Evolutionary conservation across 331 rosid genomes (phyloP).

Genomic region (Erythrophleum ivorense): DNA sequence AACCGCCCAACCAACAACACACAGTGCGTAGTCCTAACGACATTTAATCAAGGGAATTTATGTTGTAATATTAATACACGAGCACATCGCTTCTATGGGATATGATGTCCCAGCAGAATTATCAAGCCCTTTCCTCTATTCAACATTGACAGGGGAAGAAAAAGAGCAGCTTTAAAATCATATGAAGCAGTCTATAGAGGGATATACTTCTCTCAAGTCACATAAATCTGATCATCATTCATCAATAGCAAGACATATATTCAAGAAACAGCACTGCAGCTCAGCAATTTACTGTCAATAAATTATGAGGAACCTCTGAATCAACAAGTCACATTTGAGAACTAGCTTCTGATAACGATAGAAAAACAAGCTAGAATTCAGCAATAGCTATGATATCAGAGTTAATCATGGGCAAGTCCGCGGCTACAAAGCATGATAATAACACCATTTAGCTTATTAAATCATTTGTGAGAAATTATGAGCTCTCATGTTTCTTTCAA

Average conservation of each 20-base stretch:
- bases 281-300: neutral
- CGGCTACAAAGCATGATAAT: neutral
- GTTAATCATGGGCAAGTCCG: neutral
- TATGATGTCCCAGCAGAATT: neutral
- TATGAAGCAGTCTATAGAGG: neutral
- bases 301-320: neutral
- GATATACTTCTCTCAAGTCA: neutral
- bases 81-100: neutral
- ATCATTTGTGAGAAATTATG: neutral
- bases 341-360: neutral
- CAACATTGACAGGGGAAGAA: neutral
- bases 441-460: neutral
- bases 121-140: neutral
- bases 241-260: neutral
- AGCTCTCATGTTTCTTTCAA: neutral
- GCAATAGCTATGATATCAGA: neutral
- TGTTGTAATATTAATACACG: neutral
- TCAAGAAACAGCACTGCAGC: neutral
- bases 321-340: neutral
- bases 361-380: neutral
- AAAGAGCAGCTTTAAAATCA: neutral
- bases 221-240: neutral
- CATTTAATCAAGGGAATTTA: neutral
- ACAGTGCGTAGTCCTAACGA: neutral
- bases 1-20: neutral